Percentiles rank a stretch among this genome's conserved stretches.
Conservation (phyloP, 2,329 filamentous ascomycete genomes). For the Colletotrichum caudatum region DNA sequence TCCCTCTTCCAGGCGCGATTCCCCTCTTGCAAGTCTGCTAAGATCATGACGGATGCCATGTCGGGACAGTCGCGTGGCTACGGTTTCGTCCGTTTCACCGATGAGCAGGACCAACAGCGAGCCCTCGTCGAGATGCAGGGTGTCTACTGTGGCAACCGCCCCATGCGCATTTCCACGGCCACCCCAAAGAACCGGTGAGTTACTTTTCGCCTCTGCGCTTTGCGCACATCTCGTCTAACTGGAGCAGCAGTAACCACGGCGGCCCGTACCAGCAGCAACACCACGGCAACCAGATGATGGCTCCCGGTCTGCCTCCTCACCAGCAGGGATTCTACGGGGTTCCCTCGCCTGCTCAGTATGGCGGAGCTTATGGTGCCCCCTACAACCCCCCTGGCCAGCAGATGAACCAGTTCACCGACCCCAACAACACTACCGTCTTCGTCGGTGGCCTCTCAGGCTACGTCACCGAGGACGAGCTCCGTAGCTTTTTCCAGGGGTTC, state of each 20-base stretch:
- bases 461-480: conserved; percentile 98
- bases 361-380: conserved; percentile 38
- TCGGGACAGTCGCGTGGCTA: conserved; percentile 98
- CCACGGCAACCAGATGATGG: conserved; percentile 58
- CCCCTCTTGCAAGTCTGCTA: conserved; percentile 97
- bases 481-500: conserved; percentile 99
- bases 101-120: conserved; percentile 95
- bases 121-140: conserved; percentile 98
- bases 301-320: conserved; percentile 57
- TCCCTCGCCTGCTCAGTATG: conserved; percentile 42
- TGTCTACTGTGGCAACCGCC: conserved; percentile 97
- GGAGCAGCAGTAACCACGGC: conserved; percentile 39
- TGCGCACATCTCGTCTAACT: background rate
- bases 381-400: conserved; percentile 46
- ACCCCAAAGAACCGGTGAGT: conserved; percentile 89
- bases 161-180: conserved; percentile 98
- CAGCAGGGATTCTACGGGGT: conserved; percentile 52
- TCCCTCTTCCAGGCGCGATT: conserved; percentile 97
- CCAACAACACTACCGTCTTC: conserved; percentile 99
- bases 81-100: conserved; percentile 96
- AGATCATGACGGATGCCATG: conserved; percentile 99
- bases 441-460: conserved; percentile 97
- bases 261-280: conserved; percentile 59
- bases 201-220: background rate
- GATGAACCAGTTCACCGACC: conserved; percentile 99